Base-by-base conservation (phyloP, 768 basidiomycete genomes). In the Lepiota subincarnata region DNA sequence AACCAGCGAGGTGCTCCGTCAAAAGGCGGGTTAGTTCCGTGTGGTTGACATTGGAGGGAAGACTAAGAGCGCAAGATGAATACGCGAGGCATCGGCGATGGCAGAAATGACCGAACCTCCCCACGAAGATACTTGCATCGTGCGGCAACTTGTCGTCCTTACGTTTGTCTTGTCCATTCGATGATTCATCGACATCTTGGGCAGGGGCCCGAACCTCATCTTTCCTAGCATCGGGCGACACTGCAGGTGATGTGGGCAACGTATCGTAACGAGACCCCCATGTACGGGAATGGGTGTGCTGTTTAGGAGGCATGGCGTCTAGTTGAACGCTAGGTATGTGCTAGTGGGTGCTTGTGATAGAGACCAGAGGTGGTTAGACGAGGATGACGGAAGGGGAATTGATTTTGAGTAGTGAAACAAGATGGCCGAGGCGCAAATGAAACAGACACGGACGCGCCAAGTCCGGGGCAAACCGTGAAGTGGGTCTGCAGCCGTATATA, bases 111-210 rank as follows among this genome's bases (percentile, higher is more conserved):
- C 52, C 64, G 4, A 61, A 88, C 89, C 89, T 90, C 66, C 91
- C 90, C 55, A 92, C 84, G 66, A 92, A 92, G 60, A 92, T 78
- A 61, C 87, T 90, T 37, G 88, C 83, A 58, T 91, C 85, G 64
- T 89, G 86, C 51, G 81, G 77, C 63, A 79, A 73, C 61, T 74
- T 81, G 41, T 83, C 72, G 26, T 70, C 73, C 57, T 62, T 75
- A 59, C 64, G 67, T 53, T 68, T 66, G 20, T 61, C 55, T 44
- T 54, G 66, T 38, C 50, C 42, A 22, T 60, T 57, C 22, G 64
- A 49, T 10, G 56, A 31, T 42, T 56, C 48, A 35, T 55, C 53
- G 54, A 54, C 34, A 50, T 59, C 37, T 19, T 52, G 35, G 54
- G 56, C 28, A 31, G 58, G 31, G 49, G 62, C 51, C 35, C 61